Evolutionary conservation across 2,329 filamentous ascomycete species (phyloP), one percentile per base, ranked within the genome.

Genomic region (Penicillium oxalicum): DNA sequence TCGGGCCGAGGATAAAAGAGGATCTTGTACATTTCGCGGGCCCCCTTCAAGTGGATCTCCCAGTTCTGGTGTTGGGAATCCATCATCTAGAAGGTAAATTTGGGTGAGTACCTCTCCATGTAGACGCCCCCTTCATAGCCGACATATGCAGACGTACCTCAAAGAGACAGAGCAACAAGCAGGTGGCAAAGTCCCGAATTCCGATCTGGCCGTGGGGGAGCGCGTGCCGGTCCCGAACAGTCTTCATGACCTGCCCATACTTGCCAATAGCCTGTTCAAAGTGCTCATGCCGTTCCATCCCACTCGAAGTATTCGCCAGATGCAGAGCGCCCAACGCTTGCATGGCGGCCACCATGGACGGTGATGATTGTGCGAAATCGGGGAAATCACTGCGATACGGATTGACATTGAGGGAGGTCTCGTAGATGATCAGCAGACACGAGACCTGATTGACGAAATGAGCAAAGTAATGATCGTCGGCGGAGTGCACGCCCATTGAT

Each of bases 291-390:
- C 63, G 64, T 37, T 69, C 55, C 11, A 57, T 56, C 1, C 63
- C 62, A 2, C 50, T 48, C 1, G 68, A 66, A 1, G 69, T 67
- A 35, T 69, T 69, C n/a, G 68, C 65, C n/a, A 70, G 57, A 49
- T 71, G 69, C 45, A 71, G 62, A 27, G 69, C 69, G 8, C 68
- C 69, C 26, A 71, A 52, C 13, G 69, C 68, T 48, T 70, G 62
- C 69, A 71, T 71, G 12, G 67, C 65, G 44, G 60, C 63, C 13
- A 61, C 58, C 58, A 69, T 66, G 5, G 67, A 66, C 2, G 64
- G 61, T 5, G 62, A 68, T 1, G 64, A 63, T 29, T 53, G 62
- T 3, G 66, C 61, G 13, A 68, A 52, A 26, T 66, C 63, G 4
- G 66, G 66, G 29, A 69, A 68, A 43, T 58, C 58, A 27, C 52